Evolutionary conservation across 805 yeast species (phyloP).

Genomic region (Lachancea sp.): DNA sequence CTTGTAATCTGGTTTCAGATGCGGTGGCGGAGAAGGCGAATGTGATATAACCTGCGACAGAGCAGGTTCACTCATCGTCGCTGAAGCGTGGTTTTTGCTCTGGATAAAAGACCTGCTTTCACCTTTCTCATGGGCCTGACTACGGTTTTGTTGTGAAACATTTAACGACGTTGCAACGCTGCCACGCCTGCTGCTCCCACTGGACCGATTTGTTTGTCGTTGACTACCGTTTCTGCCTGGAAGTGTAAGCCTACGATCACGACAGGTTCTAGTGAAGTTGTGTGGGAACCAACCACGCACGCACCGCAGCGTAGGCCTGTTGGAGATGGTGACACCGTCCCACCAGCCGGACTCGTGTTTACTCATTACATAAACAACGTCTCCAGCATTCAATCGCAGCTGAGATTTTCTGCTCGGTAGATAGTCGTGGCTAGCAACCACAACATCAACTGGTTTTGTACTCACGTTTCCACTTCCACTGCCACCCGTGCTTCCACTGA

Average conservation of each 20-base stretch:
- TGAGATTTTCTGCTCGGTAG: slow-evolving; percentile 10
- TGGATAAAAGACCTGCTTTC: neutral
- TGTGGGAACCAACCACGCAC: slow-evolving; percentile 79
- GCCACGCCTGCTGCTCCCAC: slow-evolving; percentile 7
- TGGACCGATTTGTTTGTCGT: slow-evolving; percentile 1
- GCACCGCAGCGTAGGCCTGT: slow-evolving; percentile 36
- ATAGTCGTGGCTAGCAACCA: slow-evolving; percentile 19
- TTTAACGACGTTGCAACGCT: neutral
- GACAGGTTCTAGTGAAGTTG: slow-evolving; percentile 42
- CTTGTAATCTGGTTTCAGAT: slow-evolving; percentile 9
- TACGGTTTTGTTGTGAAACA: neutral
- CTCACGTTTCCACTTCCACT: neutral
- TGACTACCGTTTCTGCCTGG: slow-evolving; percentile 20
- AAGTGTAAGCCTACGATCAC: slow-evolving; percentile 18
- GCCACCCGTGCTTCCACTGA: neutral
- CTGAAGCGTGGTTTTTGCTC: neutral
- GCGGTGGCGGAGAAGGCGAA: slow-evolving; percentile 9
- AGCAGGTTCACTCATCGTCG: slow-evolving; percentile 2
- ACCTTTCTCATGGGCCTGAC: neutral
- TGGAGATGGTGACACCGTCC: slow-evolving; percentile 52
- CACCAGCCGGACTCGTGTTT: slow-evolving; percentile 74
- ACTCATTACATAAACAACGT: slow-evolving; percentile 59
- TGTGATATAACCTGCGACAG: slow-evolving; percentile 9
- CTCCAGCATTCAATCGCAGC: slow-evolving; percentile 39
- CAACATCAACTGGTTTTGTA: slow-evolving; percentile 13